These are phyloP conservation scores for Candida parachauliodes DNA, from an alignment of 805 yeast species.

Conservation along the genomic window DNA sequence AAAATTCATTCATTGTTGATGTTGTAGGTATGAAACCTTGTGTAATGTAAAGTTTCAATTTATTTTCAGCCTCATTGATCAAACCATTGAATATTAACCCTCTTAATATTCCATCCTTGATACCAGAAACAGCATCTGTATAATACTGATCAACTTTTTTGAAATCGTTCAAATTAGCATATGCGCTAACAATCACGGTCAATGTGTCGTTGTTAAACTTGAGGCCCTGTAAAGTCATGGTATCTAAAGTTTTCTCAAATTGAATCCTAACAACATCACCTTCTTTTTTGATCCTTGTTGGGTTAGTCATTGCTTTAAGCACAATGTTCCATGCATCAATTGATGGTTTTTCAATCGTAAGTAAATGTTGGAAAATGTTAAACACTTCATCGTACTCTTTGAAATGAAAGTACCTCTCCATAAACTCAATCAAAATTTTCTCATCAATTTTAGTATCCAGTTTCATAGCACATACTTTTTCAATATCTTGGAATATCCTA, in stretches of 20 bases:
- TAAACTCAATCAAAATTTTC: slow-evolving; percentile 38
- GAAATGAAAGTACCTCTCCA: slow-evolving; percentile 43
- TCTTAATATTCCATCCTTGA: slow-evolving; percentile 43
- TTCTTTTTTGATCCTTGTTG: slow-evolving; percentile 24
- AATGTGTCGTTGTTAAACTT: slow-evolving; percentile 47
- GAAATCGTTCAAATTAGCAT: slow-evolving; percentile 36
- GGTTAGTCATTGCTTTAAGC: slow-evolving; percentile 45
- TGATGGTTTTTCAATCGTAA: slow-evolving; percentile 38
- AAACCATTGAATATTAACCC: slow-evolving; percentile 41
- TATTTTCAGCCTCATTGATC: slow-evolving; percentile 42
- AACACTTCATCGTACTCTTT: slow-evolving; percentile 35
- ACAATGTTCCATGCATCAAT: slow-evolving; percentile 58
- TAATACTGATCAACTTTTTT: slow-evolving; percentile 41
- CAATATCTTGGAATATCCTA: slow-evolving; percentile 22
- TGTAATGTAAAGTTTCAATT: slow-evolving; percentile 33
- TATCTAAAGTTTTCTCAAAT: slow-evolving; percentile 28
- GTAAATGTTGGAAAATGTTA: slow-evolving; percentile 49
- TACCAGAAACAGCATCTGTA: slow-evolving; percentile 16
- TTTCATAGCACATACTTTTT: slow-evolving; percentile 15
- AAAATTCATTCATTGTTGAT: slow-evolving; percentile 49
- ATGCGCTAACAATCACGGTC: slow-evolving; percentile 46
- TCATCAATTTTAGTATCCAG: slow-evolving; percentile 35
- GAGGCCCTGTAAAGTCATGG: slow-evolving; percentile 24
- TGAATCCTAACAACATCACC: slow-evolving; percentile 13
- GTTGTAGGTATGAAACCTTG: slow-evolving; percentile 41